Percentiles rank a stretch among this genome's conserved stretches.
Conservation (phyloP, 2,329 filamentous ascomycete species). For the Aspergillus latus region DNA sequence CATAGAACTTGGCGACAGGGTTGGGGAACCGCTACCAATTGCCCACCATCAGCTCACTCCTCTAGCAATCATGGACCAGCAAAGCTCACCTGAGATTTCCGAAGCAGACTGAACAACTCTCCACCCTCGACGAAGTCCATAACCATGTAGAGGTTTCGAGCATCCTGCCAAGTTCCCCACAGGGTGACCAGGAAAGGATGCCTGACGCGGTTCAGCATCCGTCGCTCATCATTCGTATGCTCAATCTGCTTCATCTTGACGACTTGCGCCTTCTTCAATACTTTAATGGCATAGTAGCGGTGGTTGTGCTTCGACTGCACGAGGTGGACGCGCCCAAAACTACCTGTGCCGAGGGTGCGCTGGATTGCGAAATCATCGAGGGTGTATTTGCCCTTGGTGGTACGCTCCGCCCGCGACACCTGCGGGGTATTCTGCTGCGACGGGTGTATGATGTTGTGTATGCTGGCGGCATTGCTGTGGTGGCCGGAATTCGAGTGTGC, state of each 20-base stretch:
- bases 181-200: conserved; percentile 97
- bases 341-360: conserved; percentile 91
- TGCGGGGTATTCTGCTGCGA: conserved; percentile 45
- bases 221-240: conserved; percentile 96
- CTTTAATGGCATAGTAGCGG: conserved; percentile 97
- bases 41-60: not conserved
- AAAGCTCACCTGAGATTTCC: conserved; percentile 78
- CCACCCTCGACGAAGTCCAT: conserved; percentile 99
- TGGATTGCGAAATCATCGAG: conserved; percentile 85
- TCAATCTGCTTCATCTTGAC: conserved; percentile 99
- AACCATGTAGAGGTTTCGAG: conserved; percentile 97
- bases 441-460: conserved; percentile 78
- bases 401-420: conserved; percentile 45
- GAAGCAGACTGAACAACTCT: conserved; percentile 89
- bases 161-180: conserved; percentile 97
- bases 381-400: conserved; percentile 97
- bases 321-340: conserved; percentile 92
- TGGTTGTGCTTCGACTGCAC: conserved; percentile 98
- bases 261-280: conserved; percentile 96
- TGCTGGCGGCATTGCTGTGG: conserved; percentile 68
- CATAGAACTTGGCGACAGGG: conserved; percentile 98
- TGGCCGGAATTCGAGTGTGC: conserved; percentile 26
- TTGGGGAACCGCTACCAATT: conserved; percentile 83
- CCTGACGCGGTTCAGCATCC: conserved; percentile 94
- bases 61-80: conserved; percentile 4